Conservation (phyloP, 148 eudicot genomes). For the Beta vulgaris region DNA sequence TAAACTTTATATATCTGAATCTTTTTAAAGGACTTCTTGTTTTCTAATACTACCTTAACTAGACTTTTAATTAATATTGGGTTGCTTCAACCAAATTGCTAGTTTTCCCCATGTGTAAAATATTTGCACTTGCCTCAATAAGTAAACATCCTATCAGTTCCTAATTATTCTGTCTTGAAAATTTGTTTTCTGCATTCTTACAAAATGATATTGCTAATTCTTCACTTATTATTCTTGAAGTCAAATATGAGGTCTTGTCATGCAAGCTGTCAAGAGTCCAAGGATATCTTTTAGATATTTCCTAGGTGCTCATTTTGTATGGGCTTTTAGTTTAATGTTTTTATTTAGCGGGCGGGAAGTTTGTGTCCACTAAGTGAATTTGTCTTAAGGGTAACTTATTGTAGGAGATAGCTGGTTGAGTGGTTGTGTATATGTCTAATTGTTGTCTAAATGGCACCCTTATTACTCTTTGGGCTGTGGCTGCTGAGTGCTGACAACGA, state of each 20-base stretch:
- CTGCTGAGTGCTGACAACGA: not conserved
- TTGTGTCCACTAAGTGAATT: not conserved
- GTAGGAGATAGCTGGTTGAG: not conserved
- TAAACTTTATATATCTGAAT: too few species aligned
- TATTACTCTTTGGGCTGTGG: too few species aligned
- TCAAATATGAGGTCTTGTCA: not conserved
- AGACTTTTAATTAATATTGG: too few species aligned
- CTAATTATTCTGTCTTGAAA: not conserved
- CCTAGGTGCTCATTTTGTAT: too few species aligned
- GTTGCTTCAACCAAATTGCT: too few species aligned
- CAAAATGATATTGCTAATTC: not conserved
- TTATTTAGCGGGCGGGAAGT: too few species aligned
- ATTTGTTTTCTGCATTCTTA: not conserved
- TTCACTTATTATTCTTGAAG: not conserved
- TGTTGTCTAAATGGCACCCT: not conserved
- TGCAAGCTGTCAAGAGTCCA: not conserved
- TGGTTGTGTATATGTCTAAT: not conserved
- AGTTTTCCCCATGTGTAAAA: not conserved
- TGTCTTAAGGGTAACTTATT: not conserved
- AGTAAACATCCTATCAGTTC: not conserved
- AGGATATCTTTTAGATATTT: not conserved
- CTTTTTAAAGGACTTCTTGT: too few species aligned
- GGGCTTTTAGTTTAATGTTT: too few species aligned
- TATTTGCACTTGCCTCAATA: not conserved
- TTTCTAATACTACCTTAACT: too few species aligned